Percentiles rank a stretch among this genome's conserved stretches.
These are phyloP conservation scores for Linnemannia hyalina DNA, from an alignment of 192 early-diverging fungal genomes.

Conservation along the genomic window DNA sequence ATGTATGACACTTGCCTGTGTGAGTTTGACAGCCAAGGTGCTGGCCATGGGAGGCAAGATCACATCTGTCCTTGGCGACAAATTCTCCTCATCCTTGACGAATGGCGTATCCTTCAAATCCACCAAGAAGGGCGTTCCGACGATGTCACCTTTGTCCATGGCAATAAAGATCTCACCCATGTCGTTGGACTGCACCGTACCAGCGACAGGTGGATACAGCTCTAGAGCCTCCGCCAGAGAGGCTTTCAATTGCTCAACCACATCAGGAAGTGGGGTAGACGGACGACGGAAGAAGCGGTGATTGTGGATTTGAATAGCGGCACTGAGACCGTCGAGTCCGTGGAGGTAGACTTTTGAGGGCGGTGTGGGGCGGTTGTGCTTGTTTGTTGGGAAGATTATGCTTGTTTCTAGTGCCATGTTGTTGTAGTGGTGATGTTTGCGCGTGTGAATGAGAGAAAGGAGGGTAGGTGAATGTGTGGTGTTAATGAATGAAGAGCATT, in stretches of 20 bases:
- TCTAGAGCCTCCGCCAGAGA: conserved; percentile 57
- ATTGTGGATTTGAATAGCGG: conserved; percentile 52
- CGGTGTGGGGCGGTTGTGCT: conserved; percentile 36
- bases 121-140: conserved; percentile 48
- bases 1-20: conserved; percentile 18
- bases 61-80: conserved; percentile 31
- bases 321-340: conserved; percentile 34
- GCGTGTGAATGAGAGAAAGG: background rate
- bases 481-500: background rate
- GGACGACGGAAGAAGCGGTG: conserved; percentile 48
- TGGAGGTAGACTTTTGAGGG: conserved; percentile 37
- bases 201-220: conserved; percentile 54
- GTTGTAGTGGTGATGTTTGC: background rate
- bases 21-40: conserved; percentile 43
- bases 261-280: conserved; percentile 1
- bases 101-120: conserved; percentile 41
- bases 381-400: conserved; percentile 35
- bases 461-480: background rate
- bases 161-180: conserved; percentile 24
- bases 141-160: conserved; percentile 12
- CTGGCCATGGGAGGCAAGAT: conserved; percentile 5
- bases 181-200: conserved; percentile 33
- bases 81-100: conserved; percentile 22
- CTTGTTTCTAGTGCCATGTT: conserved; percentile 29
- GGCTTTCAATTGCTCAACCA: conserved; percentile 43